Evolutionary conservation across 805 yeast genomes (phyloP).

Genomic region (Suhomyces prunicola): DNA sequence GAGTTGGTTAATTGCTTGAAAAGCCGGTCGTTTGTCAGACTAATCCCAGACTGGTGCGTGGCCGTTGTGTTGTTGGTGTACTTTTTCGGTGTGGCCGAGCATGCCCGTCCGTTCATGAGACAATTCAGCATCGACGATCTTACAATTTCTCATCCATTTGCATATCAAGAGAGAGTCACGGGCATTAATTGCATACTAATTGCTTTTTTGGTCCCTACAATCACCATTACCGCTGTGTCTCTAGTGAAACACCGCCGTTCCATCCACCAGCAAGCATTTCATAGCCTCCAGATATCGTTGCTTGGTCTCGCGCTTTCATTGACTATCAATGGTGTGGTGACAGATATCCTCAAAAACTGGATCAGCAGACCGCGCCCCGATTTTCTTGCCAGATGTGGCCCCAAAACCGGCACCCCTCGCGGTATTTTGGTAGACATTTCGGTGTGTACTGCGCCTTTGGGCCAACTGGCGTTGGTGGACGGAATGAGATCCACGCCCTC

Average conservation of each 20-base stretch:
- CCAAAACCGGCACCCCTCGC: conserved; percentile 21
- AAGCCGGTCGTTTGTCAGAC: conserved; percentile 7
- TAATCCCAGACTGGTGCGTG: conserved; percentile 29
- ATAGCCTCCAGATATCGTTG: conserved; percentile 26
- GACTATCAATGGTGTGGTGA: conserved; percentile 29
- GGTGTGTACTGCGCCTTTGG: conserved; percentile 34
- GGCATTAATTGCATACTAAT: conserved; percentile 26
- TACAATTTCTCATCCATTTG: conserved; percentile 36
- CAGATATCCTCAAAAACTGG: conserved; percentile 38
- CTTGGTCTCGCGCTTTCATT: conserved; percentile 29
- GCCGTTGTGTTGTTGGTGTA: conserved; percentile 20
- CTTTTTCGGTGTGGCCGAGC: conserved; percentile 34
- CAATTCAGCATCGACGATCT: conserved; percentile 33
- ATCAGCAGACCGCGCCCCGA: conserved; percentile 33
- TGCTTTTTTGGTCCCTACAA: conserved; percentile 24
- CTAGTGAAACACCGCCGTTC: conserved; percentile 30
- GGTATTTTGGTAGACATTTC: conserved; percentile 25
- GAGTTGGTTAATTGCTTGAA: conserved; percentile 4
- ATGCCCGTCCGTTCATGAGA: conserved; percentile 33
- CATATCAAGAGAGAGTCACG: conserved; percentile 30
- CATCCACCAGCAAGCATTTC: conserved; percentile 13
- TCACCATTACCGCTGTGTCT: conserved; percentile 15
- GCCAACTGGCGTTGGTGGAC: conserved; percentile 25
- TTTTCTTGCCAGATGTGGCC: conserved; percentile 32
- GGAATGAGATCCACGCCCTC: conserved; percentile 43